phyloP scores from a whole-genome alignment of 2,329 filamentous ascomycete genomes.

The Apiospora phragmitis region DNA sequence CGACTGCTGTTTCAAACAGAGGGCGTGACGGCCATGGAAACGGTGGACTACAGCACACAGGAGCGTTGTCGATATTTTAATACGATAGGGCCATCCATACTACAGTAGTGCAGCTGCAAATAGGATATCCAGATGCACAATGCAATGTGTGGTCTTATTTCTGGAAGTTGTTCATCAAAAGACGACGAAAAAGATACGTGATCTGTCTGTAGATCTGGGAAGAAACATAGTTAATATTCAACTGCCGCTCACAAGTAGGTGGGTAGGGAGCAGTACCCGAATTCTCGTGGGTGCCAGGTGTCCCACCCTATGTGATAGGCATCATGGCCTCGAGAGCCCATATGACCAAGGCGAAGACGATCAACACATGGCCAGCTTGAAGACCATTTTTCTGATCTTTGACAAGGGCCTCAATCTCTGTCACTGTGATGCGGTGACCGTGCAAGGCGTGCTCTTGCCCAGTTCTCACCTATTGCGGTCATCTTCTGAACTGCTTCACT shows the following conservation, averaged over 20 bases:
- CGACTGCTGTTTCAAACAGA: conserved; percentile 45
- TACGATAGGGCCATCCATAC: conserved; percentile 41
- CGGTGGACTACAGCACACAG: conserved; percentile 37
- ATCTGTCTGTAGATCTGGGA: neutral
- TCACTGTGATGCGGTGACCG: neutral
- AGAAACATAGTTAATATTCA: neutral
- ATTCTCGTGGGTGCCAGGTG: neutral
- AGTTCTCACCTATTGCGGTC: neutral
- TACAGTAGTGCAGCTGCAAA: neutral
- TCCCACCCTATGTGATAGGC: neutral
- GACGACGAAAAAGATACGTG: neutral
- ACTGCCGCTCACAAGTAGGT: neutral
- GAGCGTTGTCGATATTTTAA: conserved; percentile 49
- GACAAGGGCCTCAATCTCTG: neutral
- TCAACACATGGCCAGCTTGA: neutral
- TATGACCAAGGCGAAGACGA: neutral
- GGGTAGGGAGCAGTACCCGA: neutral
- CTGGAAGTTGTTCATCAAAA: neutral
- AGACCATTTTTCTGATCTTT: neutral
- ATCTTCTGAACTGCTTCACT: conserved; percentile 14
- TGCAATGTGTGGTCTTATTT: neutral
- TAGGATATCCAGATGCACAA: neutral
- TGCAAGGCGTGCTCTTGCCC: neutral
- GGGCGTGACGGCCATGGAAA: conserved; percentile 44
- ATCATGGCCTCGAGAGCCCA: neutral